phyloP scores from a whole-genome alignment of 2,329 filamentous ascomycete species.

The Fusarium keratoplasticum region DNA sequence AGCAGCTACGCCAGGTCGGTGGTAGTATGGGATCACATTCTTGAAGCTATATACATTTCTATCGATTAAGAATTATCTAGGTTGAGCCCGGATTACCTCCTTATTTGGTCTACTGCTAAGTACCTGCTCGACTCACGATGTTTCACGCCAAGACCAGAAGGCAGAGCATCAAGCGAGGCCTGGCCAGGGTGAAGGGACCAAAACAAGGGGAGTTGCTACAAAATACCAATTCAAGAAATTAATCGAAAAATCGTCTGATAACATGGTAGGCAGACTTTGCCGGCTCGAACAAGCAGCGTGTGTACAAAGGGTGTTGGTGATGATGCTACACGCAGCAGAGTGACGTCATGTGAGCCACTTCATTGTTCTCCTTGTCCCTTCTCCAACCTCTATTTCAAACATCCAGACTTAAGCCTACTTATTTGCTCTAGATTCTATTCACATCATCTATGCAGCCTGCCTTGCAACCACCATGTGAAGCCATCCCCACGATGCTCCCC shows the following conservation, averaged over 20 bases:
- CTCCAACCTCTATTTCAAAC: background rate
- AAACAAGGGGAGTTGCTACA: background rate
- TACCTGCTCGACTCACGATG: background rate
- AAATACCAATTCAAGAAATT: background rate
- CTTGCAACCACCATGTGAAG: background rate
- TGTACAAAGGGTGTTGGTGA: background rate
- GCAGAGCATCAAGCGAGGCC: background rate
- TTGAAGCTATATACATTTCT: background rate
- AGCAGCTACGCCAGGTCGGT: background rate
- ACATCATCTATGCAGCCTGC: background rate
- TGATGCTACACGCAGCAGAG: background rate
- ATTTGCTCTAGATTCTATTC: background rate
- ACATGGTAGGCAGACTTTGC: background rate
- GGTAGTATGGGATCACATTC: background rate
- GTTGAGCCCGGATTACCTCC: background rate
- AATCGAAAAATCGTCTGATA: background rate
- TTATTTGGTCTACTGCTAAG: fast-evolving
- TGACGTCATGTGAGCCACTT: background rate
- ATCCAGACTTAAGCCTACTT: background rate
- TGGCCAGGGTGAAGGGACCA: background rate
- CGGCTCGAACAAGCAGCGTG: background rate
- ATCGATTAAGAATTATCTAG: background rate
- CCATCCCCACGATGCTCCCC: background rate
- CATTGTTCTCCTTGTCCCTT: background rate
- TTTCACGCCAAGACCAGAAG: background rate